Conservation (phyloP, 2,329 filamentous ascomycete species). For the Coleophoma cylindrospora region DNA sequence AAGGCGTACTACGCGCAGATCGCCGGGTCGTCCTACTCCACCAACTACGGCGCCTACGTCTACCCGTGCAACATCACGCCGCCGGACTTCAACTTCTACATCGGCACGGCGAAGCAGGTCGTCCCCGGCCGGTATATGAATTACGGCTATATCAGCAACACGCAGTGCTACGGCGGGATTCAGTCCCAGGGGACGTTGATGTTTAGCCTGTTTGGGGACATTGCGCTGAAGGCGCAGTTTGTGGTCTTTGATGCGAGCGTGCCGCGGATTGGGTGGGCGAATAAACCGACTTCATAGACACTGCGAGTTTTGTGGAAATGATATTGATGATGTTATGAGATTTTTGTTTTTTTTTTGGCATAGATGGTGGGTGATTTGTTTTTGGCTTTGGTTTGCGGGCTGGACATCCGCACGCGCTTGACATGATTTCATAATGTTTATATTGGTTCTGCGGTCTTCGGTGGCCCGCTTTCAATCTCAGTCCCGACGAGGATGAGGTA, state of each 20-base stretch:
- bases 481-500: too few relatives aligned
- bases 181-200: slow-evolving; percentile 12
- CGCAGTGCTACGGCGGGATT: slow-evolving; percentile 13
- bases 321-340: too few relatives aligned
- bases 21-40: slow-evolving; percentile 10
- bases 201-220: slow-evolving; percentile 25
- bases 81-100: slow-evolving; percentile 25
- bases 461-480: too few relatives aligned
- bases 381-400: too few relatives aligned
- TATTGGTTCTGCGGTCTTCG: too few relatives aligned
- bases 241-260: slow-evolving; percentile 24
- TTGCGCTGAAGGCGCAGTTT: slow-evolving; percentile 27
- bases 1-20: slow-evolving; percentile 26
- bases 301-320: too few relatives aligned
- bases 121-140: slow-evolving; percentile 29
- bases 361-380: too few relatives aligned
- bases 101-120: slow-evolving; percentile 17
- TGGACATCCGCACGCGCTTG: too few relatives aligned
- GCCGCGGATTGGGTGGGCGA: not conserved
- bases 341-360: too few relatives aligned
- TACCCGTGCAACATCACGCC: slow-evolving; percentile 23
- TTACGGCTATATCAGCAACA: slow-evolving; percentile 14
- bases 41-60: slow-evolving; percentile 19
- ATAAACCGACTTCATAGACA: not conserved
- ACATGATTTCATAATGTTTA: too few relatives aligned